These are phyloP conservation scores for Theobroma cacao DNA, from an alignment of 345 rosid species.

Conservation along the genomic window DNA sequence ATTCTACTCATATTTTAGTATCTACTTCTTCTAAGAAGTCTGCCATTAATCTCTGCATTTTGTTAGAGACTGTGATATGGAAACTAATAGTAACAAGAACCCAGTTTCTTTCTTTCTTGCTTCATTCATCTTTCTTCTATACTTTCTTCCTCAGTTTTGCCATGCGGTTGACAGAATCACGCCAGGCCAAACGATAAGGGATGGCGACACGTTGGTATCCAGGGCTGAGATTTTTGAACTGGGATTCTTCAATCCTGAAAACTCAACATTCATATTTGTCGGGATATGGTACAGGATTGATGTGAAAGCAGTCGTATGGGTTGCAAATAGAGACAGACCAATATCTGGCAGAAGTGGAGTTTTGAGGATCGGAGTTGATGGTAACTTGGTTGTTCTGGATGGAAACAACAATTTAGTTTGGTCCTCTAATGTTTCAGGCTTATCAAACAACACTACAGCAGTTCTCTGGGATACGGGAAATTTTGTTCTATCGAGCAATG, in stretches of 20 bases:
- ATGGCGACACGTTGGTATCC: conserved; percentile 47
- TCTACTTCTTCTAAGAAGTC: background rate
- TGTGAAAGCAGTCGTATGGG: conserved; percentile 46
- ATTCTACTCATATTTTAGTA: background rate
- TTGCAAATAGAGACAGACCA: conserved; percentile 64
- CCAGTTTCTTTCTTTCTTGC: conserved; percentile 18
- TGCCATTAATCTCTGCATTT: background rate
- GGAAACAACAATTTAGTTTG: conserved; percentile 39
- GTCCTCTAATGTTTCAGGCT: conserved; percentile 38
- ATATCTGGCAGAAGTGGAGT: conserved; percentile 40
- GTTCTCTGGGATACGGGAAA: conserved; percentile 34
- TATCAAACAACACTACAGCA: conserved; percentile 33
- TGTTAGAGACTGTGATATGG: conserved; percentile 18
- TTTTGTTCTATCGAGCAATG: conserved; percentile 27
- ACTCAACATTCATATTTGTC: conserved; percentile 42
- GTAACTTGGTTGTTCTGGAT: conserved; percentile 48
- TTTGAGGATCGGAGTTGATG: conserved; percentile 42
- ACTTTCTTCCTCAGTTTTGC: conserved; percentile 24
- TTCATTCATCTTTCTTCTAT: conserved; percentile 21
- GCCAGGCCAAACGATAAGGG: conserved; percentile 34
- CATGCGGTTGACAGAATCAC: conserved; percentile 31
- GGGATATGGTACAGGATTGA: conserved; percentile 64
- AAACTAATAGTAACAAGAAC: background rate
- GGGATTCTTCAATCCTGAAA: conserved; percentile 58
- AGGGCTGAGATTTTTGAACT: conserved; percentile 35